phyloP scores from a whole-genome alignment of 352 stramenopile species.

The Globisporangium iwayamae region DNA sequence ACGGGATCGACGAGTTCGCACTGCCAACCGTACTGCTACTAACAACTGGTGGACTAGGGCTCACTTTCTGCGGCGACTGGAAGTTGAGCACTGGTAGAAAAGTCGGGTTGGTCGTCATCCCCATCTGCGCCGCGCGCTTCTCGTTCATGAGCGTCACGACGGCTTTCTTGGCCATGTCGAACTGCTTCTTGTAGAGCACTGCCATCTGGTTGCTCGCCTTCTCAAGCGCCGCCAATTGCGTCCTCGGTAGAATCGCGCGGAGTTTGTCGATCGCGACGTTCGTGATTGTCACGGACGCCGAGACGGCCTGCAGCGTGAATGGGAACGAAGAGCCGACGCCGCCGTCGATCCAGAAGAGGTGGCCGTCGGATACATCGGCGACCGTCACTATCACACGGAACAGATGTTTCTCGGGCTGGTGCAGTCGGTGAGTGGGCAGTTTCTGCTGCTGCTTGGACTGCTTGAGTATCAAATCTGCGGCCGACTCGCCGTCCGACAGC shows the following conservation, averaged over 20 bases:
- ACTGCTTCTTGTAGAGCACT: constrained; percentile 32
- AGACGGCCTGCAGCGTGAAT: constrained; percentile 48
- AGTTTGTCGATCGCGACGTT: constrained; percentile 49
- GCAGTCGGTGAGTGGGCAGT: neutral
- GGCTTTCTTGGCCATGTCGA: constrained; percentile 29
- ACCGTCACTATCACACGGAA: constrained; percentile 45
- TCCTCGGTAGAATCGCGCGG: constrained; percentile 38
- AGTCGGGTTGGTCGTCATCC: constrained; percentile 9
- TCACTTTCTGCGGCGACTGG: constrained; percentile 15
- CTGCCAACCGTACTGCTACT: neutral
- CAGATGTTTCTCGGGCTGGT: constrained; percentile 6
- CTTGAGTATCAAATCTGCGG: neutral
- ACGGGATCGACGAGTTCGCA: constrained; percentile 20
- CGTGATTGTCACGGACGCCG: constrained; percentile 37
- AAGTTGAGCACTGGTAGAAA: constrained; percentile 30
- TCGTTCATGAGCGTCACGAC: constrained; percentile 49
- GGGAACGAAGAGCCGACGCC: constrained; percentile 13
- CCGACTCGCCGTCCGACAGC: neutral
- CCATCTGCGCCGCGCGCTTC: constrained; percentile 28
- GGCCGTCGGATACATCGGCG: constrained; percentile 42
- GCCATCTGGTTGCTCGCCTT: constrained; percentile 20
- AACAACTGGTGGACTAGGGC: neutral
- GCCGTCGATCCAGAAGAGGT: constrained; percentile 56
- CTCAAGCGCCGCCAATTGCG: constrained; percentile 26
- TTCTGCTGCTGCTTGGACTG: neutral